Evolutionary conservation across 164 flowering plant genomes (phyloP), one percentile per base, ranked within the genome.

Genomic region (Litsea cubeba): DNA sequence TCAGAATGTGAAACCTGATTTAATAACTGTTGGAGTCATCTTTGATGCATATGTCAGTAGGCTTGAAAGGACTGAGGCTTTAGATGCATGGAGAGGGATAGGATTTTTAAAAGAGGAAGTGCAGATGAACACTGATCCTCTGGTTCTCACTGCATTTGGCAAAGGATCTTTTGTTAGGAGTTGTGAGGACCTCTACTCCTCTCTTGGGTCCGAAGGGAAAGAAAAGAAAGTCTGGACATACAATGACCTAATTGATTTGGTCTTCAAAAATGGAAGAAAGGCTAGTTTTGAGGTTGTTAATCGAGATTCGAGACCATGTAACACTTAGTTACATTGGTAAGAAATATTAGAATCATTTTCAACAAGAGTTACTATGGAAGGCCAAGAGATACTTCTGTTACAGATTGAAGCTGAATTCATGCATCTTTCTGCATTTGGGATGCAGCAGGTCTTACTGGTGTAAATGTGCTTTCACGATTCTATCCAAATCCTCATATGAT

Each of bases 91-190:
- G 93, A 81, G 78, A 76, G 80, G 72, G 72, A 77, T 71, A 64
- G 88, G 89, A 5, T 71, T 83, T 67, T 78, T 89, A 54, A 58
- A 75, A n/a, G 74, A 75, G 74, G 62, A 65, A 26, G 90, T 79
- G 60, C 85, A 85, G 74, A 76, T 89, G 84, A 80, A 84, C 60
- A 89, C 93, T 23, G 91, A 89, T 82, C 78, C 88, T 72, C 76
- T 89, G 68, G 89, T 88, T 80, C 82, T 85, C 7, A 17, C 80
- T 71, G 87, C 90, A 64, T 88, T 88, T 78, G 90, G 90, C 2
- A 89, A 89, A 76, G 91, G 93, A 17, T 66, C 60, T 70, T 88
- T 88, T 69, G 81, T 88, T 24, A 72, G 62, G 72, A 76, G 74
- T 70, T 84, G 85, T 73, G 91, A 88, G 70, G 82, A 83, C 35